Conservation (phyloP, 192 early-diverging fungal species). For the Diversispora eburnea region DNA sequence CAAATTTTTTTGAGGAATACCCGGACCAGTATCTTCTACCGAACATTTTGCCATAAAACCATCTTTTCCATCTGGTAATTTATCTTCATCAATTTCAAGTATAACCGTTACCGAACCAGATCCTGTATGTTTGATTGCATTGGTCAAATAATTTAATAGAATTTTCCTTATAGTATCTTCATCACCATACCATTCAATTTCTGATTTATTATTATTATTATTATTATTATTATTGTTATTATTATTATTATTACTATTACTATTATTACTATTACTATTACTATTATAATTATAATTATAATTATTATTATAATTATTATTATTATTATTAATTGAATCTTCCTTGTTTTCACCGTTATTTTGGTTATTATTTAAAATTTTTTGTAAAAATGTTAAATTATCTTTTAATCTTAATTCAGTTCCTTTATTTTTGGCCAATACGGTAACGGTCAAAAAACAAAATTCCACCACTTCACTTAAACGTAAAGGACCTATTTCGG, state of each 20-base stretch:
- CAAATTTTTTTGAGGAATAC: neutral
- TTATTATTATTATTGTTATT: neutral
- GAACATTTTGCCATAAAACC: constrained; percentile 8
- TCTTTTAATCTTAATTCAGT: neutral
- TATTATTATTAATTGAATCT: too few relatives aligned
- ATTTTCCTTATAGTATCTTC: neutral
- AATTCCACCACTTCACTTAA: neutral
- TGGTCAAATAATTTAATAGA: constrained; percentile 2
- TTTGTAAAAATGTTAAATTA: neutral
- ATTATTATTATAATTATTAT: neutral
- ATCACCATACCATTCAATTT: neutral
- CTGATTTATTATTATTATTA: neutral
- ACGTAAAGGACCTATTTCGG: constrained; percentile 3
- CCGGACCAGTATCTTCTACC: neutral
- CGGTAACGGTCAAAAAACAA: constrained; percentile 1
- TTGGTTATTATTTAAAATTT: neutral
- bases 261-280: neutral
- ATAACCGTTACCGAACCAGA: neutral
- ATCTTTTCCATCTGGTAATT: neutral
- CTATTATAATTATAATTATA: too few relatives aligned
- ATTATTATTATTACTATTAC: too few relatives aligned
- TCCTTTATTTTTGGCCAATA: neutral
- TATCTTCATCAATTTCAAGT: neutral
- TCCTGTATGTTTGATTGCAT: neutral
- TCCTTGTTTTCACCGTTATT: too few relatives aligned